Evolutionary conservation across 1,284 basidiomycete genomes (phyloP), one percentile per base, ranked within the genome.

Genomic region (Mycosarcoma maydis): DNA sequence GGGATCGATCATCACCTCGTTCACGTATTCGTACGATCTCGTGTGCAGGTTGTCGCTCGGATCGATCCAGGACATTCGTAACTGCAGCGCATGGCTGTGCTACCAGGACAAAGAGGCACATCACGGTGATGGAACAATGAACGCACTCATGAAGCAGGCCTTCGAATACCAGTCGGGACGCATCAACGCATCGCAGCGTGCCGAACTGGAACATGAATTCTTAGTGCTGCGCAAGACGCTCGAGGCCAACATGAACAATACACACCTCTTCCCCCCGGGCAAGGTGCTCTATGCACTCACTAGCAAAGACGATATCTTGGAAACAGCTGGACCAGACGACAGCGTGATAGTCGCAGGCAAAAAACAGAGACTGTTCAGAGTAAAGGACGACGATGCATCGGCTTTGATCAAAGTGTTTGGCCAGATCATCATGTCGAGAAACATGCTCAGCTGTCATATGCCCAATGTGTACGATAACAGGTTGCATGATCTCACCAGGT

Each of bases 11-110:
- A 87, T 93, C 54, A 87, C 88, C 3, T 91, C 90, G 4, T 90
- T 91, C 70, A 87, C 91, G 2, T 90, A 91, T 81, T 91, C 90
- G 5, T 88, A 90, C 77, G 92, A 93, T 70, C 85, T 92, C 45
- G 89, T 93, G 10, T 87, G 89, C 2, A 86, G 91, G 16, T 84
- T 93, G 3, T 90, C 89, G 2, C 84, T 92, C 5, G 91, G 90
- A 3, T 87, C 90, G 42, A 87, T 92, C 19, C 86, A 88, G 19
- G 90, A 92, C 77, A 86, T 92, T 33, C 87, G 87, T 43, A 88
- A 90, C 48, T 89, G 88, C 4, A 87, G 88, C 2, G 85, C 87
- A 53, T 92, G 90, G 90, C 83, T 92, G 19, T 91, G 90, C 76
- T 88, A 90, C 49, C 70, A 89, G 86, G 33, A 87, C 86, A 73